A percentile compares a stretch with the other conserved stretches of the same genome.
Evolutionary conservation across 2,329 filamentous ascomycete species (phyloP).

Genomic region (Aureobasidium uvarum): DNA sequence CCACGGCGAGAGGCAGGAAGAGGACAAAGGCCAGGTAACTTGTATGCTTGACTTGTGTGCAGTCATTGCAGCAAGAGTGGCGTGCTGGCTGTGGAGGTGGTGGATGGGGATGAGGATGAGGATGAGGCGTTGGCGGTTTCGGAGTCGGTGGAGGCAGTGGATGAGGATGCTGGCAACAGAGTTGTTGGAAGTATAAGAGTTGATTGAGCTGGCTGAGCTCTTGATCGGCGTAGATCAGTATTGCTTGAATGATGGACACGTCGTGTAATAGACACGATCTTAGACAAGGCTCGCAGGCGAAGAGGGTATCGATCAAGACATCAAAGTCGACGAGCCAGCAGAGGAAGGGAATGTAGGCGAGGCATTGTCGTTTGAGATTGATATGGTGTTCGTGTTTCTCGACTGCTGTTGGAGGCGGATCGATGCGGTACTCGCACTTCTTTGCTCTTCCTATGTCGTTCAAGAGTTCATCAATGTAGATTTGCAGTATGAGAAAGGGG

Average conservation of each 20-base stretch:
- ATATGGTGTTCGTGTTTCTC: neutral
- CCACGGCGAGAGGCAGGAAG: neutral
- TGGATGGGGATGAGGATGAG: neutral
- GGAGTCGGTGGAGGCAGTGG: neutral
- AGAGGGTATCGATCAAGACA: neutral
- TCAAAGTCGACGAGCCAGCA: slow-evolving; percentile 15
- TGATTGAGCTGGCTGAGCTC: slow-evolving; percentile 2
- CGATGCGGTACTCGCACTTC: neutral
- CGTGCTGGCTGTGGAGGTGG: neutral
- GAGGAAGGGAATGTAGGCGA: slow-evolving; percentile 14
- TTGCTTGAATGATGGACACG: neutral
- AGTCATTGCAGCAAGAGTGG: neutral
- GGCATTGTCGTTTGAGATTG: neutral
- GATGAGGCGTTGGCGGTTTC: neutral
- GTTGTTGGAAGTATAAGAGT: neutral
- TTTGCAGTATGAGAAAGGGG: neutral
- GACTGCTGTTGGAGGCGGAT: neutral
- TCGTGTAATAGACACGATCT: neutral
- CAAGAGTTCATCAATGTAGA: slow-evolving; percentile 8
- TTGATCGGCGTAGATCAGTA: neutral
- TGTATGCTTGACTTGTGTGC: neutral
- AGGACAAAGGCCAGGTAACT: neutral
- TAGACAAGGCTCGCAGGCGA: slow-evolving; percentile 1
- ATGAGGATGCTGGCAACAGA: neutral
- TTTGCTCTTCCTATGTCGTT: slow-evolving; percentile 1